Evolutionary conservation across 2,329 filamentous ascomycete genomes (phyloP).

Genomic region (Penicillium janthinellum): DNA sequence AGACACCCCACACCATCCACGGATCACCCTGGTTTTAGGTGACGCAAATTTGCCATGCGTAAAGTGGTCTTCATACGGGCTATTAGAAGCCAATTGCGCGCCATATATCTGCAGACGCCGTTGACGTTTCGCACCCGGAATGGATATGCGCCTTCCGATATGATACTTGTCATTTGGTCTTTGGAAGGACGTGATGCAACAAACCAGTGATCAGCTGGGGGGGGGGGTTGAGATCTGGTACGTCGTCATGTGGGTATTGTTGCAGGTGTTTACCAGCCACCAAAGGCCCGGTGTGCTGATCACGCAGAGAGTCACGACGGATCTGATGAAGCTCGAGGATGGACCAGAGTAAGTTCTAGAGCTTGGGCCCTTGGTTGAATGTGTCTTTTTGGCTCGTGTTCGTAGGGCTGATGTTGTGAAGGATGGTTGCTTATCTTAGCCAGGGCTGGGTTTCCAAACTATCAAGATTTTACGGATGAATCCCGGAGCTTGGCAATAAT

Average conservation of each 20-base stretch:
- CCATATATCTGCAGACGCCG: constrained; percentile 30
- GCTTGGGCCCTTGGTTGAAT: constrained; percentile 12
- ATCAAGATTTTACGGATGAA: no score
- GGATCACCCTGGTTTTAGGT: constrained; percentile 22
- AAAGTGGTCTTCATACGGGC: constrained; percentile 37
- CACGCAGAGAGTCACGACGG: constrained; percentile 16
- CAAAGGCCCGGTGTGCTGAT: constrained; percentile 21
- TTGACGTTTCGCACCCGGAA: constrained; percentile 19
- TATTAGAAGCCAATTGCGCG: constrained; percentile 39
- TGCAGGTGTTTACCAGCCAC: constrained; percentile 19
- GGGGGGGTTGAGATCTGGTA: constrained; percentile 19
- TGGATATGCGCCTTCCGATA: constrained; percentile 29
- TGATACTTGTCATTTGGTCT: constrained; percentile 25
- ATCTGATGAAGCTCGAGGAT: constrained; percentile 10
- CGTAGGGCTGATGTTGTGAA: constrained; percentile 7
- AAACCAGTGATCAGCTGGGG: constrained; percentile 13
- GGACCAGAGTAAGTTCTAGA: not conserved
- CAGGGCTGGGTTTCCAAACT: no score
- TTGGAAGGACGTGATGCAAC: constrained; percentile 17
- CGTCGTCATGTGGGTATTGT: constrained; percentile 19
- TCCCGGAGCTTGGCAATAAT: no score
- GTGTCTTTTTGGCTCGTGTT: constrained; percentile 8
- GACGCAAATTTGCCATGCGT: constrained; percentile 29
- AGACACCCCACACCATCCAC: constrained; percentile 43
- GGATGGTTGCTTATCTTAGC: no score